Percentiles rank a stretch among this genome's conserved stretches.
Evolutionary conservation across 257 asterid genomes (phyloP).

Genomic region (Nicotiana otophora): DNA sequence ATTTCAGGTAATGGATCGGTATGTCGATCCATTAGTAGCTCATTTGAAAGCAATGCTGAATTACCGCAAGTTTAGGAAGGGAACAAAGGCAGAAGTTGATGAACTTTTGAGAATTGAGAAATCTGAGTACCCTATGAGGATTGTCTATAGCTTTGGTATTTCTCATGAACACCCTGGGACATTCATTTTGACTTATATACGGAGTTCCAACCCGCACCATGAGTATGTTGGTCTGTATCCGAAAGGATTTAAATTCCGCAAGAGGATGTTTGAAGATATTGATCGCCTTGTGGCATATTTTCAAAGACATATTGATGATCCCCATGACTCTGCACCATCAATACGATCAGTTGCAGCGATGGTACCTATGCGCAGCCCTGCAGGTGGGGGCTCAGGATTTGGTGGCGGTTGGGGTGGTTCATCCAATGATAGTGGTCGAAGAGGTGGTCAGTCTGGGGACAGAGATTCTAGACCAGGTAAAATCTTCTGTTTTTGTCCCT

Average conservation of each 20-base stretch:
- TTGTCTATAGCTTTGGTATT: constrained; percentile 87
- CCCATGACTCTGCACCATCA: constrained; percentile 62
- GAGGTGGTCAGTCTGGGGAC: constrained; percentile 56
- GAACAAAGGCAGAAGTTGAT: constrained; percentile 78
- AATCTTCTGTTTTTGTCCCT: neutral
- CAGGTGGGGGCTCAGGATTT: constrained; percentile 60
- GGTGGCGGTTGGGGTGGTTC: constrained; percentile 73
- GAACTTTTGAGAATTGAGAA: constrained; percentile 75
- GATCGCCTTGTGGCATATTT: constrained; percentile 86
- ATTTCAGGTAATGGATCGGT: constrained; percentile 90
- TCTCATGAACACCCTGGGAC: constrained; percentile 98
- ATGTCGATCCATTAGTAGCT: constrained; percentile 92
- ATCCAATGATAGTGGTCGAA: constrained; percentile 63
- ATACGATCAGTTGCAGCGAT: constrained; percentile 81
- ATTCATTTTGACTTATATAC: constrained; percentile 76
- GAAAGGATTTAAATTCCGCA: constrained; percentile 86
- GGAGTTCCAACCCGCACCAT: constrained; percentile 91
- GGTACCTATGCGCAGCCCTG: constrained; percentile 94
- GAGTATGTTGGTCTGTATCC: constrained; percentile 92
- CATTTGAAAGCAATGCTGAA: constrained; percentile 83
- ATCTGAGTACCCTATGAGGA: constrained; percentile 79
- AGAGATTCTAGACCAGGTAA: constrained; percentile 70
- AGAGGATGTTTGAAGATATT: constrained; percentile 81
- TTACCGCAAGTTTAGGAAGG: constrained; percentile 88
- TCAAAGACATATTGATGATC: constrained; percentile 89